Conservation (phyloP, 179 eudicot species). For the Silene vulgaris region DNA sequence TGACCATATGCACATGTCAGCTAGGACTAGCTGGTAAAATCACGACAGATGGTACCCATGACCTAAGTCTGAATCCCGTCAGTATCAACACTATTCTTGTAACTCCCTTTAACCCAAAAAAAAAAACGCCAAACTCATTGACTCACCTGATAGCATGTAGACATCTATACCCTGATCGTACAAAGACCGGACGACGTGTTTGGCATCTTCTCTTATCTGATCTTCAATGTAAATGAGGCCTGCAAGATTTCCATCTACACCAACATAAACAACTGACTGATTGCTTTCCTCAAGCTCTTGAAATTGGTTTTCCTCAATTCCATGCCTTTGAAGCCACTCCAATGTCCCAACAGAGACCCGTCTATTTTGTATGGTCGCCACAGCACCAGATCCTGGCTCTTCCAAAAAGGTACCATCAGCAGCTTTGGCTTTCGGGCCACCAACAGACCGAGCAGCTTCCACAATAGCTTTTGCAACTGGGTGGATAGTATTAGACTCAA, state of each 20-base stretch:
- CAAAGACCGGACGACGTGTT: slow-evolving; percentile 64
- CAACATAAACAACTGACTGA: slow-evolving; percentile 89
- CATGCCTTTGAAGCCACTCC: slow-evolving; percentile 89
- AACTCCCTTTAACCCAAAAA: background rate
- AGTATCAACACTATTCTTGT: background rate
- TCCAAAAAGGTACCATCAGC: slow-evolving; percentile 77
- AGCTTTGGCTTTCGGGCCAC: slow-evolving; percentile 48
- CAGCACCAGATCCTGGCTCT: slow-evolving; percentile 99
- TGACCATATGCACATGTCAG: no score
- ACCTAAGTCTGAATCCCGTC: background rate
- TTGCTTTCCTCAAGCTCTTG: slow-evolving; percentile 67
- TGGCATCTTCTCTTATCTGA: slow-evolving; percentile 92
- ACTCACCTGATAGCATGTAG: slow-evolving; percentile 65
- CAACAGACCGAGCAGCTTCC: slow-evolving; percentile 62
- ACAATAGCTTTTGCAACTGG: slow-evolving; percentile 98
- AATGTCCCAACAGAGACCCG: slow-evolving; percentile 78
- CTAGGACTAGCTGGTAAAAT: background rate
- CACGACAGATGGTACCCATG: background rate
- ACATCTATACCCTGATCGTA: slow-evolving; percentile 57
- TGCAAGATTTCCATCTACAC: slow-evolving; percentile 69
- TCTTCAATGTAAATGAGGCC: slow-evolving; percentile 90
- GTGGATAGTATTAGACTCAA: slow-evolving; percentile 90
- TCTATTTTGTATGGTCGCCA: slow-evolving; percentile 56
- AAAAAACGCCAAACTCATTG: background rate
- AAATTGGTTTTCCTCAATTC: slow-evolving; percentile 46